A percentile compares a stretch with the other conserved stretches of the same genome.
These are phyloP conservation scores for Zizania palustris DNA, from an alignment of 202 grass and related monocot species.

Conservation along the genomic window DNA sequence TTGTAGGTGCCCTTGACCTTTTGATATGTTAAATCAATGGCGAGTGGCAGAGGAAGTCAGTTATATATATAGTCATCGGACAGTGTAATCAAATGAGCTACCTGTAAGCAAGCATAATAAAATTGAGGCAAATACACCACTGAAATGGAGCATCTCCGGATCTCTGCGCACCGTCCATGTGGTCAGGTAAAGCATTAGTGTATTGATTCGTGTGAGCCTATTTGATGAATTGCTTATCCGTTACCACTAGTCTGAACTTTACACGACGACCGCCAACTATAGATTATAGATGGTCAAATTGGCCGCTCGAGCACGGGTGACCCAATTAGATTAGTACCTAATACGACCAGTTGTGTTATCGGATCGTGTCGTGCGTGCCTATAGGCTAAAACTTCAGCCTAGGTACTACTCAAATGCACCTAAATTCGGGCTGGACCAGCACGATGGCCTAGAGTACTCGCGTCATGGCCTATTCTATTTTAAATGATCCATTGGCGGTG, in stretches of 20 bases:
- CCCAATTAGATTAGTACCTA: too few species aligned
- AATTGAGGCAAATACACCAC: not conserved
- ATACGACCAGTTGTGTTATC: too few species aligned
- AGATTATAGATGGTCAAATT: too few species aligned
- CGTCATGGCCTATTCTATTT: too few species aligned
- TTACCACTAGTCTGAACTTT: not conserved
- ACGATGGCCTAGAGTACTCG: too few species aligned
- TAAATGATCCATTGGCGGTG: too few species aligned
- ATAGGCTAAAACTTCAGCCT: too few species aligned
- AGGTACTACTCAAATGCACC: too few species aligned
- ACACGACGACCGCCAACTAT: too few species aligned
- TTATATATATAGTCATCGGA: conserved; percentile 38
- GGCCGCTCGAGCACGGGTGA: too few species aligned
- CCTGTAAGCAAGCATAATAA: conserved; percentile 21
- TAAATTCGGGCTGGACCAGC: too few species aligned
- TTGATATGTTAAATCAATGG: conserved; percentile 40
- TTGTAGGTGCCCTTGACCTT: conserved; percentile 44
- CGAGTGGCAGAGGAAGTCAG: conserved; percentile 45
- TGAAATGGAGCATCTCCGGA: conserved; percentile 8
- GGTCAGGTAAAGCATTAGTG: not conserved
- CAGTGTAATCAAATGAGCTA: conserved; percentile 37
- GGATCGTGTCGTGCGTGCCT: too few species aligned
- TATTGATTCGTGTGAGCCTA: not conserved
- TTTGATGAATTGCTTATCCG: not conserved
- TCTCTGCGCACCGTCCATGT: not conserved